Evolutionary conservation across 2,329 filamentous ascomycete species (phyloP), one percentile per base, ranked within the genome.

Genomic region (Microsporum audouinii): DNA sequence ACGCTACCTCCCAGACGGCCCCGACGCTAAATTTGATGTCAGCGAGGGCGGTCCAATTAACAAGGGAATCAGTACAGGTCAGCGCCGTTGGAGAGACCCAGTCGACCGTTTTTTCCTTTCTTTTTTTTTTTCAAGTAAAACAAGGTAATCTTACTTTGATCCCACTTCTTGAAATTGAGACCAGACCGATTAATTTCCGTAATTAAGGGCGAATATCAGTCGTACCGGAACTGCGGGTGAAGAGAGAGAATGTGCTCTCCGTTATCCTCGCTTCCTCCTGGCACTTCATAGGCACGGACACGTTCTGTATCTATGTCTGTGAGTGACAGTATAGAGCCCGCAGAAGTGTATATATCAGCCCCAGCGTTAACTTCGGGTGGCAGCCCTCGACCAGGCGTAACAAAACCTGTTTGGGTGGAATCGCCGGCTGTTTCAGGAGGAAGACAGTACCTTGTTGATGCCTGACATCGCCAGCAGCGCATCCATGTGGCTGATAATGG

Each of bases 391-490:
- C 49, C 49, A 14, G 49, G 49, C 47, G 47, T 53, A 33, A 53
- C 49, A 17, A 53, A 53, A 53, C 49, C 49, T 53, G 49, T 53
- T 53, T 53, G 49, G 49, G 49, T 53, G 49, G 49, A 36, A 33
- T 53, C 49, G 33, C 49, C 33, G 49, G 49, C 33, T 33, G 49
- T 53, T 53, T 53, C 49, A 53, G 49, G 47, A 51, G 47, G 29
- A 27, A 8, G 27, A 14, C 29, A 14, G 29, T 23, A 33, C 49
- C 49, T 29, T 49, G 33, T 53, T 53, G 49, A 53, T 53, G 49
- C 49, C 49, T 53, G 49, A 53, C 49, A 33, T 53, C 43, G 43
- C 43, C 27, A 51, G 29, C 47, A 51, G 17, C 27, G 47, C 47
- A 51, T 51, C 47, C 47, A 31, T 47, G 43, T 47, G 43, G 43